phyloP scores from a whole-genome alignment of 768 basidiomycete species.

The Pleurotus platypus region DNA sequence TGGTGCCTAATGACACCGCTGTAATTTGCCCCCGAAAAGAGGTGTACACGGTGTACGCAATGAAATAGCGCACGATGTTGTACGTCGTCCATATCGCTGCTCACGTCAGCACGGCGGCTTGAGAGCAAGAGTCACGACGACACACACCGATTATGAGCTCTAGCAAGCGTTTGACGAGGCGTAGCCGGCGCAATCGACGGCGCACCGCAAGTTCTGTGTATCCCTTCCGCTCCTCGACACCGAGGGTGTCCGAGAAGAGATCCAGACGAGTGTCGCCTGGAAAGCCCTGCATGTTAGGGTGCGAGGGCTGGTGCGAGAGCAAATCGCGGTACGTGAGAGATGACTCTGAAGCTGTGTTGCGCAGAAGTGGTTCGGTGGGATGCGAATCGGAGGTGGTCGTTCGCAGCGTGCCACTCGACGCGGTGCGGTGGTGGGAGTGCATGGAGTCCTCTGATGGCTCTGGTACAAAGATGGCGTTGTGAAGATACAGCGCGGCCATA shows the following conservation, averaged over 20 bases:
- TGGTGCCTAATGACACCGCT: conserved; percentile 47
- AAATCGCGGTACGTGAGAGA: conserved; percentile 28
- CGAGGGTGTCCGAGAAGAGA: conserved; percentile 22
- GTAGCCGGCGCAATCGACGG: conserved; percentile 26
- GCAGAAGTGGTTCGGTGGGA: conserved; percentile 40
- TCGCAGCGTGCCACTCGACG: conserved; percentile 24
- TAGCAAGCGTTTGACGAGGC: conserved; percentile 22
- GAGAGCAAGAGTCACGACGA: background rate
- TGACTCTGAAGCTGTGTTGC: conserved; percentile 22
- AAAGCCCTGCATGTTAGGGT: conserved; percentile 16
- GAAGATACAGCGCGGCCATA: conserved; percentile 62
- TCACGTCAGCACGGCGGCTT: conserved; percentile 31
- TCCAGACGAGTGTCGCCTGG: conserved; percentile 20
- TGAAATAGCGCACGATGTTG: conserved; percentile 60
- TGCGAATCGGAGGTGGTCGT: conserved; percentile 37
- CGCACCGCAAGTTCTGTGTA: conserved; percentile 19
- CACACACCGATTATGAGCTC: conserved; percentile 36
- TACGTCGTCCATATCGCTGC: conserved; percentile 52
- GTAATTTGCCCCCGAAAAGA: conserved; percentile 36
- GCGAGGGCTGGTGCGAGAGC: conserved; percentile 26
- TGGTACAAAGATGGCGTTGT: conserved; percentile 46
- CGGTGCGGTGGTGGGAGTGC: conserved; percentile 17
- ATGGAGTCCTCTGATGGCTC: conserved; percentile 22
- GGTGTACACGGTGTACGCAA: conserved; percentile 47
- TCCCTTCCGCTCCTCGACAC: conserved; percentile 24